Percentiles rank a stretch among this genome's conserved stretches.
These are phyloP conservation scores for Colletotrichum siamense DNA, from an alignment of 2,329 filamentous ascomycete genomes.

Conservation along the genomic window DNA sequence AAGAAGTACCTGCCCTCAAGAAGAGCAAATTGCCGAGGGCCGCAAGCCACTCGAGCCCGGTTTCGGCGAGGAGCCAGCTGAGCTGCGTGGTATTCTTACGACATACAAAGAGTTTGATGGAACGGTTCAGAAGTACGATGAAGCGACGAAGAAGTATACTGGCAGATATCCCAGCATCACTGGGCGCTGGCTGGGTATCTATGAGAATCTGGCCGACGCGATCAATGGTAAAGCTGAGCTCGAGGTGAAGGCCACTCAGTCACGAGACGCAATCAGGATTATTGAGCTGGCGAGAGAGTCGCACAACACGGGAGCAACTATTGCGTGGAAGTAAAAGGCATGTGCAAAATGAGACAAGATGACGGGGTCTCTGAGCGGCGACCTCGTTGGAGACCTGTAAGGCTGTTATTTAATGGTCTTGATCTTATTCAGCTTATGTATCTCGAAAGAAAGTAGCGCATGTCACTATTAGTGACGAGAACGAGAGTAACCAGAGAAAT, in stretches of 20 bases:
- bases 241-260: conserved; percentile 42
- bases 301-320: conserved; percentile 33
- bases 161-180: conserved; percentile 42
- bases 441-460: background rate
- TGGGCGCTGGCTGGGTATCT: conserved; percentile 44
- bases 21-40: conserved; percentile 34
- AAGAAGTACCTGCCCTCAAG: conserved; percentile 38
- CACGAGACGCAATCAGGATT: conserved; percentile 42
- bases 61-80: conserved; percentile 39
- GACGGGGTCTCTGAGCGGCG: fast-evolving
- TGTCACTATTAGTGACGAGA: background rate
- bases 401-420: background rate
- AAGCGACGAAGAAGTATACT: conserved; percentile 34
- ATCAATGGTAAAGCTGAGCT: conserved; percentile 42
- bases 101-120: conserved; percentile 41
- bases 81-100: conserved; percentile 33
- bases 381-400: fast-evolving
- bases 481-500: background rate
- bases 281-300: conserved; percentile 48
- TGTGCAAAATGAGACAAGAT: background rate
- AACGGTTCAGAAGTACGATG: conserved; percentile 33
- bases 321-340: conserved; percentile 27
- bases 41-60: conserved; percentile 30
- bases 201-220: conserved; percentile 44
- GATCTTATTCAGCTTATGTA: background rate